Evolutionary conservation across 495 filamentous ascomycete genomes (phyloP), one percentile per base, ranked within the genome.

Genomic region (Penicillium coffeae): DNA sequence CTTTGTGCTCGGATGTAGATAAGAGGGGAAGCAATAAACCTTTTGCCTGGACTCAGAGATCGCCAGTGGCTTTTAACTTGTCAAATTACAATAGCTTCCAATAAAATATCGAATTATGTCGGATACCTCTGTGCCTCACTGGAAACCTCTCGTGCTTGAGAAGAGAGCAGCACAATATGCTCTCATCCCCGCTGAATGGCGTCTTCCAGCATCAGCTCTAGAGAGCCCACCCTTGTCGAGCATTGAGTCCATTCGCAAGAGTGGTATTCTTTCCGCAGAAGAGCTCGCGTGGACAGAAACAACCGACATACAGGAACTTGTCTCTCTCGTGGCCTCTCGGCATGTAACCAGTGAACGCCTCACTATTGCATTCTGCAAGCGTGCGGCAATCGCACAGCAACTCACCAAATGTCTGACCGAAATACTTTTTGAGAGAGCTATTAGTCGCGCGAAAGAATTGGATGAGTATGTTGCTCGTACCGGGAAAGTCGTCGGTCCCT

Each of bases 341-440:
- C 35, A 19, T 12, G 37, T 56, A 8, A 52, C 44, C 0, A 56
- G 54, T 34, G 38, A 52, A 14, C 21, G 39, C 2, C 34, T 84
- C 9, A 78, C 72, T 7, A 77, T 64, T 10, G 81, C 81, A 1
- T 85, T 84, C 52, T 70, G 79, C n/a, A 72, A 81, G 39, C 69
- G 81, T 14, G 80, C 81, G 6, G 76, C 66, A 3, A 56, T 84
- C 12, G 77, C 80, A 3, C 79, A 83, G 51, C 75, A 74, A 56
- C 59, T 64, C 64, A 75, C 65, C 5, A 77, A 80, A 52, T 85
- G 82, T 56, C 54, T 83, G 27, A 84, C 83, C 8, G 83, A 87
- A 60, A 69, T 86, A 1, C 72, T 86, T 16, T 79, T 83, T 8
- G 60, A 71, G 1, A 47, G 59, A 35, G 75, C 74, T 4, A 46